A percentile compares a stretch with the other conserved stretches of the same genome.
These are phyloP conservation scores for Aureobasidium pullulans DNA, from an alignment of 2,329 filamentous ascomycete species.

Conservation along the genomic window DNA sequence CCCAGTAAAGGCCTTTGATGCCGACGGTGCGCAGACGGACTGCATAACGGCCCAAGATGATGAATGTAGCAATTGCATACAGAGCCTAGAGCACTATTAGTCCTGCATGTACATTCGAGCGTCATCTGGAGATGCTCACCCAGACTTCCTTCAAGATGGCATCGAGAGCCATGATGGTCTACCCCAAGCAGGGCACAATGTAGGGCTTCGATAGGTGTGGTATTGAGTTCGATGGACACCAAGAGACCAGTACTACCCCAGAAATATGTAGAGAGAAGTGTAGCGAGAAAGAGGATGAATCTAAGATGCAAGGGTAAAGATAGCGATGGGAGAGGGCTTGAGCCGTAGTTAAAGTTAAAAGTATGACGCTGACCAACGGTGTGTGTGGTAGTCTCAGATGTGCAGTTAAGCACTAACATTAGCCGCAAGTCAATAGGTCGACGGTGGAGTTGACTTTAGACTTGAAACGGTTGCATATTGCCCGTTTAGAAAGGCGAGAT, in stretches of 20 bases:
- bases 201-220: not conserved
- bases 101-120: not conserved
- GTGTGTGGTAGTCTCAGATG: not conserved
- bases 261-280: not conserved
- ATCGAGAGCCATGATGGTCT: slow-evolving; percentile 3
- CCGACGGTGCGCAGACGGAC: slow-evolving; percentile 34
- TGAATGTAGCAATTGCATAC: slow-evolving; percentile 14
- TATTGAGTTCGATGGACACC: not conserved
- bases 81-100: not conserved
- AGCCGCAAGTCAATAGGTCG: not conserved
- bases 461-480: slow-evolving; percentile 7
- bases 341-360: slow-evolving; percentile 3
- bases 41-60: slow-evolving; percentile 29
- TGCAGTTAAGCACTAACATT: not conserved
- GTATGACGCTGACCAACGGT: not conserved
- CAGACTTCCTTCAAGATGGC: slow-evolving; percentile 9
- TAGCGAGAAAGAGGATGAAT: not conserved
- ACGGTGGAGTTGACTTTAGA: not conserved
- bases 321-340: not conserved
- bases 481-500: not conserved
- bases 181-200: not conserved
- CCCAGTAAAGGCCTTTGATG: slow-evolving; percentile 30
- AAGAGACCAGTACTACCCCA: not conserved
- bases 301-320: not conserved
- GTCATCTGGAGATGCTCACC: not conserved